Evolutionary conservation across 805 yeast species (phyloP).

Genomic region (Monosporozyma aerobia): DNA sequence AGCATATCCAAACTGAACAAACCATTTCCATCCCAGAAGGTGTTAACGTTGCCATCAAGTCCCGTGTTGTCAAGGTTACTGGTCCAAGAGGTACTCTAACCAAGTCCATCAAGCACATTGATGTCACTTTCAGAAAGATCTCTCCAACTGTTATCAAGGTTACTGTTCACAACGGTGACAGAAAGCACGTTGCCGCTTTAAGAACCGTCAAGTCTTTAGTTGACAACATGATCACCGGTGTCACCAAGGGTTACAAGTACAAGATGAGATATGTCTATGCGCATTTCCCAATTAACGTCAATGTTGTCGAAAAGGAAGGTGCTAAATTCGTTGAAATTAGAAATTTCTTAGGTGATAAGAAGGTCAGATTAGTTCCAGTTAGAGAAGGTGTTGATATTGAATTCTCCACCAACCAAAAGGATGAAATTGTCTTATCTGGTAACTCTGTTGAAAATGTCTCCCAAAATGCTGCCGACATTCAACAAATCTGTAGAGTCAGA

Average conservation of each 20-base stretch:
- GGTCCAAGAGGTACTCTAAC: constrained; percentile 96
- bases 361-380: constrained; percentile 81
- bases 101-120: constrained; percentile 90
- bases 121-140: constrained; percentile 83
- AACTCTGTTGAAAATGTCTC: constrained; percentile 64
- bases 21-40: constrained; percentile 81
- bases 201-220: constrained; percentile 97
- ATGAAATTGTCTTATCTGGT: constrained; percentile 87
- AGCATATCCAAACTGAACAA: constrained; percentile 84
- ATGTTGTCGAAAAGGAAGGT: constrained; percentile 74
- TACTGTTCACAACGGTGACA: constrained; percentile 96
- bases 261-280: constrained; percentile 99
- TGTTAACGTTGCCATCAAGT: constrained; percentile 82
- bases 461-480: constrained; percentile 96
- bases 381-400: constrained; percentile 84
- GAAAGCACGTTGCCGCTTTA: constrained; percentile 99
- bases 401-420: constrained; percentile 79
- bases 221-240: constrained; percentile 94
- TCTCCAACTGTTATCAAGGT: constrained; percentile 56
- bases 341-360: constrained; percentile 99
- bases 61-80: constrained; percentile 81
- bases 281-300: constrained; percentile 99
- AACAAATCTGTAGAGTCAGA: constrained; percentile 96
- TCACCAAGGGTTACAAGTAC: constrained; percentile 98
- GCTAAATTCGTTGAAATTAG: constrained; percentile 81